Evolutionary conservation across 495 filamentous ascomycete species (phyloP), one percentile per base, ranked within the genome.

Genomic region (Lasiosphaeria miniovina): DNA sequence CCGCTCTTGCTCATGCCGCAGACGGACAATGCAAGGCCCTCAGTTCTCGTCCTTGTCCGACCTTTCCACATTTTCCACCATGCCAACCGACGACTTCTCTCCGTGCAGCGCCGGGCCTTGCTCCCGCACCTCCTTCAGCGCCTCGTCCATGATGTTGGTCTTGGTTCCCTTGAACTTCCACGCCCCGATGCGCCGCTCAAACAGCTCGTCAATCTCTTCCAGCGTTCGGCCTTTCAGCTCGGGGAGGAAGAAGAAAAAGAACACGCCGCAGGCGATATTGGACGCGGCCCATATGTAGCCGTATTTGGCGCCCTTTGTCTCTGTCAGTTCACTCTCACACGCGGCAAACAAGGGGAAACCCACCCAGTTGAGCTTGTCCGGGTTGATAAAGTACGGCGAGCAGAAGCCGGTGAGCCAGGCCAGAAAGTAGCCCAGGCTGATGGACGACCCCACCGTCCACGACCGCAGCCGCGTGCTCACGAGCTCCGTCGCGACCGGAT

Each of bases 151-250:
- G 49, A 72, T 73, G 4, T 61, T 65, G 0, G 74, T 76, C 46
- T 68, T 60, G 0, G 65, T 71, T 4, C 56, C 65, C 61, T 70
- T 75, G 60, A 79, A 76, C 52, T 77, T 73, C 45, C 73, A 67
- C 12, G 75, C 69, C 12, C 71, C 61, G 1, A 77, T 69, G 7
- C 65, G 65, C 3, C 68, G 69, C 17, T 65, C 65, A 57, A 80
- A 77, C 17, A 77, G 57, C 58, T 77, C 75, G 57, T 86, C 83
- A 69, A 86, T 87, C 36, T 45, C 48, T 59, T 84, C 81, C 9
- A 87, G 74, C 0, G 81, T 82, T 14, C 81, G 75, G 0, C 85
- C 84, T 56, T 81, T 85, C 0, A 84, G 65, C 63, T 81, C 78
- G 0, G 77, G 77, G 0, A 76, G 36, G 11, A 68, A 76, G 45